Conservation (phyloP, 2,329 filamentous ascomycete genomes). For the Volutella citrinella region DNA sequence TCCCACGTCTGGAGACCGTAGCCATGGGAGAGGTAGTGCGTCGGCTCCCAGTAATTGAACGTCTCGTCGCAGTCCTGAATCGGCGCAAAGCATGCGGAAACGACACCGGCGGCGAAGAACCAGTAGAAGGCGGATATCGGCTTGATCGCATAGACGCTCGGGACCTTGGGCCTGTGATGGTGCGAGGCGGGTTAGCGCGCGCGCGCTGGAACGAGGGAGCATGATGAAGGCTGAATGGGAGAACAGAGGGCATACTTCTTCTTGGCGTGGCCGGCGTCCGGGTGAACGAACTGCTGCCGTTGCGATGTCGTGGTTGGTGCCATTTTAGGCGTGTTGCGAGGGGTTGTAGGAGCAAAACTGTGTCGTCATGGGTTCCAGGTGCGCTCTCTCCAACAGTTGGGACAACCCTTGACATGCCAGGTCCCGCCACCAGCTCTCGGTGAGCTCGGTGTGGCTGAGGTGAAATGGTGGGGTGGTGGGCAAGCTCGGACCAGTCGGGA, state of each 20-base stretch:
- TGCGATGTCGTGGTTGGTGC: constrained; percentile 33
- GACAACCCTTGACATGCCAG: constrained; percentile 10
- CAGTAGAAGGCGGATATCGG: constrained; percentile 77
- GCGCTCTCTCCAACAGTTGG: constrained; percentile 28
- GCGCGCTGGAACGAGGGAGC: too few species aligned
- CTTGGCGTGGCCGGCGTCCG: constrained; percentile 47
- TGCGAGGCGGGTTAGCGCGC: too few species aligned
- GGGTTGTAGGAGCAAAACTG: constrained; percentile 20
- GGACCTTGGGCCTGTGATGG: constrained; percentile 38
- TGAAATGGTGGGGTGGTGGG: constrained; percentile 14
- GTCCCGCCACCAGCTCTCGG: constrained; percentile 14
- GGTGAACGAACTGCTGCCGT: constrained; percentile 43
- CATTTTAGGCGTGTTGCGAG: constrained; percentile 32
- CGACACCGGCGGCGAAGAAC: constrained; percentile 69
- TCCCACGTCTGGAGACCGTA: constrained; percentile 98
- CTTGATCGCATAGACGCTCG: constrained; percentile 61
- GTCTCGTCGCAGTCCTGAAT: constrained; percentile 99
- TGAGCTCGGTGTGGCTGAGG: constrained; percentile 17
- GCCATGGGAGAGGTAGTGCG: constrained; percentile 89
- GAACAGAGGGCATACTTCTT: constrained; percentile 45
- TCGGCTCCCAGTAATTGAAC: constrained; percentile 98
- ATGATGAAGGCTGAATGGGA: too few species aligned
- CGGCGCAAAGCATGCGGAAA: constrained; percentile 79
- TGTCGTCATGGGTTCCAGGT: constrained; percentile 19
- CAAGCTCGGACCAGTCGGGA: constrained; percentile 9